Evolutionary conservation across 768 basidiomycete genomes (phyloP), one percentile per base, ranked within the genome.

Genomic region (Coprinopsis cinerea): DNA sequence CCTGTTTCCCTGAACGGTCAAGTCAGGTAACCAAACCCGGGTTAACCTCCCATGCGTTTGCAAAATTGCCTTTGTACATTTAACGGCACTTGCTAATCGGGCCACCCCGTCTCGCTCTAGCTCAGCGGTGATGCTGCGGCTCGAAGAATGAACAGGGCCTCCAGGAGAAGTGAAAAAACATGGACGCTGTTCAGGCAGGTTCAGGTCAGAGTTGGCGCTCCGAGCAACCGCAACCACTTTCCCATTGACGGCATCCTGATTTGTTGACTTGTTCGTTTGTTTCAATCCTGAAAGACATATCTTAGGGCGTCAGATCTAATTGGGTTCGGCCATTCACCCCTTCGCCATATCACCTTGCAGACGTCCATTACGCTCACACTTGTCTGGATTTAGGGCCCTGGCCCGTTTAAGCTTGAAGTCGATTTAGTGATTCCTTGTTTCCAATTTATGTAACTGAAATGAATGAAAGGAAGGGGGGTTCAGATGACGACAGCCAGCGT

Each of bases 31-130:
- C n/a, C n/a, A n/a, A n/a, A n/a, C n/a, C n/a, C n/a, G n/a, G n/a
- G n/a, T n/a, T n/a, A n/a, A n/a, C n/a, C n/a, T n/a, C n/a, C n/a
- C n/a, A n/a, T n/a, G n/a, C n/a, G n/a, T n/a, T n/a, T n/a, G n/a
- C n/a, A n/a, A n/a, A n/a, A n/a, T n/a, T n/a, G n/a, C n/a, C n/a
- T n/a, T n/a, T n/a, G n/a, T n/a, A n/a, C n/a, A 47, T 41, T 37
- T 39, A 47, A 48, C 49, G 20, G 49, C 51, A 39, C 42, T 49
- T 57, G 54, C 49, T 51, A 53, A 54, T 44, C 48, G n/a, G 17
- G 9, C 20, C 26, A 25, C 32, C 11, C 15, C 40, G 22, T 35
- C 48, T 35, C 22, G 32, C 30, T 40, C 2, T 3, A 32, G 32
- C 13, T 42, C 24, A n/a, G n/a, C 36, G 36, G 36, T 39, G 36